Percentiles rank a stretch among this genome's conserved stretches.
Conservation (phyloP, 225 moss, liverwort and hornwort genomes). For the Sphagnum contortum region DNA sequence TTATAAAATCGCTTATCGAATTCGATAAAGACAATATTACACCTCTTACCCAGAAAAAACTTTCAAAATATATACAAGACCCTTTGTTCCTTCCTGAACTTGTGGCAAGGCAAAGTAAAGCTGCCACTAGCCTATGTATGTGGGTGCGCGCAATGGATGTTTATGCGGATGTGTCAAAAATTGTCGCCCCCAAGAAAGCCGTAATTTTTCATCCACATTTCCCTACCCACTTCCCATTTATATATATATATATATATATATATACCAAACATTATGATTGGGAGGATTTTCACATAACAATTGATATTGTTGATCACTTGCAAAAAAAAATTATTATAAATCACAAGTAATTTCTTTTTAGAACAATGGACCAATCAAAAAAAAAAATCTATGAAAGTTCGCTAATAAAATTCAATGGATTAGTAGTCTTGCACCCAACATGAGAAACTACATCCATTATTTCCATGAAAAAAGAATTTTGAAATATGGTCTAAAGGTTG, state of each 20-base stretch:
- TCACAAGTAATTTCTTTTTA: background rate
- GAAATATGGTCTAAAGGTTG: too few relatives aligned
- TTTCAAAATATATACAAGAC: constrained; percentile 60
- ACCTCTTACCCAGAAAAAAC: constrained; percentile 56
- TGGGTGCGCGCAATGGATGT: constrained; percentile 97
- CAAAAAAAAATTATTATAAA: background rate
- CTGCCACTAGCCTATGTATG: constrained; percentile 89
- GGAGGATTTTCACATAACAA: too few relatives aligned
- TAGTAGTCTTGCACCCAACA: too few relatives aligned
- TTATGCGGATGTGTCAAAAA: constrained; percentile 78
- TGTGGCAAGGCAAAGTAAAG: constrained; percentile 82
- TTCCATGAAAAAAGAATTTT: too few relatives aligned
- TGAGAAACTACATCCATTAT: too few relatives aligned
- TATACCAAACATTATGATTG: too few relatives aligned
- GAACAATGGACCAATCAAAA: too few relatives aligned
- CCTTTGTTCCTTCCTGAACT: constrained; percentile 69
- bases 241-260: background rate
- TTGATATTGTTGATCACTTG: too few relatives aligned
- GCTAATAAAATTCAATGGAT: too few relatives aligned
- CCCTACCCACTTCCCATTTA: background rate
- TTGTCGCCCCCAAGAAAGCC: constrained; percentile 79
- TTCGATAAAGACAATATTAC: constrained; percentile 84
- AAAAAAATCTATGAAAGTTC: too few relatives aligned
- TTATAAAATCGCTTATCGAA: constrained; percentile 82
- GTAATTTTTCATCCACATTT: constrained; percentile 12